Evolutionary conservation across 345 rosid genomes (phyloP).

Genomic region (Moricandia arvensis): DNA sequence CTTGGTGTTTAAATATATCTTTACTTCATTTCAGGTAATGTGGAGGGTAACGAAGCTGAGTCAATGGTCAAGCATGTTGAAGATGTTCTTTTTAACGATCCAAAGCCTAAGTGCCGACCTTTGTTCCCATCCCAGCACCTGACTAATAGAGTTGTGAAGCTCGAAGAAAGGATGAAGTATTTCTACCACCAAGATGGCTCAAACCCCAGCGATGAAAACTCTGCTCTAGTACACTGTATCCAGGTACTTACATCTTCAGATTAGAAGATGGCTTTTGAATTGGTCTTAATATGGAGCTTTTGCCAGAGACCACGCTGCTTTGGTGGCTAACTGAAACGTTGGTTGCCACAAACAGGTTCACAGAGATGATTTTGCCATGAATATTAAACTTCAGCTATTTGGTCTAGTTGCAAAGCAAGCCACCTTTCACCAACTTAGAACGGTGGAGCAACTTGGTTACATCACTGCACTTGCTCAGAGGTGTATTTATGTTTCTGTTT

Average conservation of each 20-base stretch:
- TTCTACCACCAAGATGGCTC: conserved; percentile 62
- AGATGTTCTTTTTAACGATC: conserved; percentile 54
- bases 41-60: conserved; percentile 66
- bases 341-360: conserved; percentile 53
- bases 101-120: conserved; percentile 66
- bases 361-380: conserved; percentile 70
- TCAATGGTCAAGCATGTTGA: conserved; percentile 64
- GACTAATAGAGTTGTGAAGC: conserved; percentile 77
- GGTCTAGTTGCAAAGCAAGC: conserved; percentile 79
- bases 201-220: conserved; percentile 82
- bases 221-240: conserved; percentile 77
- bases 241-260: conserved; percentile 52
- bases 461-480: conserved; percentile 71
- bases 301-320: neutral
- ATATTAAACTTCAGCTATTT: conserved; percentile 80
- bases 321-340: conserved; percentile 2
- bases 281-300: neutral
- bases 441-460: conserved; percentile 94
- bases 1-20: conserved; percentile 10
- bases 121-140: conserved; percentile 75
- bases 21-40: conserved; percentile 55
- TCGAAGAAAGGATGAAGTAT: conserved; percentile 56
- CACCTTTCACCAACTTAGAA: conserved; percentile 95
- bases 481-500: conserved; percentile 32
- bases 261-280: neutral